Evolutionary conservation across 768 basidiomycete species (phyloP), one percentile per base, ranked within the genome.

Genomic region (Pleurotus djamor): DNA sequence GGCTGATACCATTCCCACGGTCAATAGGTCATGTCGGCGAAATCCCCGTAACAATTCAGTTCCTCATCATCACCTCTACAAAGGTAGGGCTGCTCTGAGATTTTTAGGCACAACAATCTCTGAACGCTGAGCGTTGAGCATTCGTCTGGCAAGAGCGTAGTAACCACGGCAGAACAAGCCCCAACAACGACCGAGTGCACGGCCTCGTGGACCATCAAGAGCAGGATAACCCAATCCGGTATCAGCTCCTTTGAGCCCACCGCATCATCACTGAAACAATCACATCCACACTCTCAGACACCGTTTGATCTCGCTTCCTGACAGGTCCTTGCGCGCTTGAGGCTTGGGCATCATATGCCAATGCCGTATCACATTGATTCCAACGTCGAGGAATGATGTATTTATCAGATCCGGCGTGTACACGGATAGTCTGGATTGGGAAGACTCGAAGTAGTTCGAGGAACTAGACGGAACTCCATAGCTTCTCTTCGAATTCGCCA

Each of bases 81-180:
- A 10, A 10, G 38, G 4, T n/a, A 41, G 4, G 1, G 1, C 9
- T 41, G n/a, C 38, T 41, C 4, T 9, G 38, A 41, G 9, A 10
- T 9, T 41, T 2, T 4, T 9, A 41, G n/a, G 1, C n/a, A 4
- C 38, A 41, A 41, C 38, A 41, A 10, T 10, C 38, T 9, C 38
- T 41, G 10, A 41, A 41, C n/a, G 10, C 38, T 9, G n/a, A 41
- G 9, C 9, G 10, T 41, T 41, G 38, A 10, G 28, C 6, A n/a
- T 32, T n/a, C 34, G 17, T 51, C 10, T n/a, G 13, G 28, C n/a
- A 32, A 10, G 13, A 21, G 41, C 54, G 54, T 41, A 41, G 54
- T 56, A 56, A 56, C 54, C 44, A 56, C 21, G 54, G 54, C 17
- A 56, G 44, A 56, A 56, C 54, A 12, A 44, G 54, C 54, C 13